Evolutionary conservation across 106 monocot species (phyloP).

Genomic region (Allium fistulosum): DNA sequence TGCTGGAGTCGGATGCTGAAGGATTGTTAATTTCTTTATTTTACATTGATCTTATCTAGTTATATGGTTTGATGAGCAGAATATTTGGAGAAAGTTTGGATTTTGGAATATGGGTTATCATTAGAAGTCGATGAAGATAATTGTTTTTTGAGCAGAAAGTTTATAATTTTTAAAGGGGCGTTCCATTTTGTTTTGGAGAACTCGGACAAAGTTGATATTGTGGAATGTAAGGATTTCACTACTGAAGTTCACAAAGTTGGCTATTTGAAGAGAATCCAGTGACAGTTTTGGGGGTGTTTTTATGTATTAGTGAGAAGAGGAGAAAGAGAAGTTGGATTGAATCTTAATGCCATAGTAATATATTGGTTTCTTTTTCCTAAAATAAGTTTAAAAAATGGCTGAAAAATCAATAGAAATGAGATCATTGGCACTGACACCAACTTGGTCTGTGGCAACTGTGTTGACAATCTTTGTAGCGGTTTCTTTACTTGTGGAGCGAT

Average conservation of each 20-base stretch:
- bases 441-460: slow-evolving; percentile 95
- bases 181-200: neutral
- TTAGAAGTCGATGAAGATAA: neutral
- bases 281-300: neutral
- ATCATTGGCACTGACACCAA: slow-evolving; percentile 88
- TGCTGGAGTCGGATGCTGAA: neutral
- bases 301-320: neutral
- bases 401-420: slow-evolving; percentile 35
- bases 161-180: neutral
- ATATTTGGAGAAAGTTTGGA: neutral
- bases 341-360: neutral
- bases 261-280: neutral
- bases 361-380: neutral
- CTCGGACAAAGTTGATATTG: neutral
- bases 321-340: neutral
- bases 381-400: slow-evolving; percentile 6
- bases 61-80: neutral
- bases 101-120: slow-evolving; percentile 10
- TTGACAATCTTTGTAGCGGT: slow-evolving; percentile 73
- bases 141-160: neutral
- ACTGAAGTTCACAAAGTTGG: neutral
- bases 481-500: slow-evolving; percentile 77
- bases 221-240: neutral
- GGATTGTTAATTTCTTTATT: neutral
- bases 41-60: too few relatives aligned